Evolutionary conservation across 1,139 yeast genomes (phyloP).

Genomic region (Magnusiomyces sp.): DNA sequence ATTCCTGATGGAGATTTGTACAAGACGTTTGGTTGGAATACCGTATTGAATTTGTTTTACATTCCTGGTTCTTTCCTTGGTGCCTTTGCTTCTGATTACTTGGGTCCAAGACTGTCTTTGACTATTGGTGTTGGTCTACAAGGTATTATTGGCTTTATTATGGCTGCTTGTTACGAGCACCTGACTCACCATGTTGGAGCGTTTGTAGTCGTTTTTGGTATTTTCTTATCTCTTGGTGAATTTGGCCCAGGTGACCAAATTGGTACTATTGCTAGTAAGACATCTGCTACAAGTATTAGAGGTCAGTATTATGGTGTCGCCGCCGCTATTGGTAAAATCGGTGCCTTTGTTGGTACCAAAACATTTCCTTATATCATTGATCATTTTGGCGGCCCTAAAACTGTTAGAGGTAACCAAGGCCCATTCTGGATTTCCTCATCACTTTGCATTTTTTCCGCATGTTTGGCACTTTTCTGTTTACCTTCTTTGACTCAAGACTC

Average conservation of each 20-base stretch:
- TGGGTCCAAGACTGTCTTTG: conserved; percentile 81
- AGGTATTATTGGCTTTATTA: conserved; percentile 72
- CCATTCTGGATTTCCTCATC: conserved; percentile 81
- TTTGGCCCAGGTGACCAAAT: conserved; percentile 92
- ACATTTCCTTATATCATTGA: conserved; percentile 68
- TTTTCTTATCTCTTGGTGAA: conserved; percentile 80
- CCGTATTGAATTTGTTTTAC: conserved; percentile 78
- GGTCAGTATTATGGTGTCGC: conserved; percentile 89
- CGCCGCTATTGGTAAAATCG: conserved; percentile 56
- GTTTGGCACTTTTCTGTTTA: conserved; percentile 58
- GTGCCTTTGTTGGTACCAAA: conserved; percentile 65
- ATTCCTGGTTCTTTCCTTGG: conserved; percentile 86
- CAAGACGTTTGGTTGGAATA: conserved; percentile 86
- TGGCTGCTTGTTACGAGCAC: conserved; percentile 61
- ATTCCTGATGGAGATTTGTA: conserved; percentile 58
- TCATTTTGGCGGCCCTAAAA: conserved; percentile 40
- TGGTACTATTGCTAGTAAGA: conserved; percentile 80
- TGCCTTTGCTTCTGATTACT: conserved; percentile 70
- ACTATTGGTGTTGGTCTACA: conserved; percentile 61
- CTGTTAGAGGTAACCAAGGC: conserved; percentile 50
- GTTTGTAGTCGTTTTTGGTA: conserved; percentile 79
- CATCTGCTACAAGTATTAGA: conserved; percentile 78
- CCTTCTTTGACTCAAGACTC: conserved; percentile 83
- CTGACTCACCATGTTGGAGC: conserved; percentile 60
- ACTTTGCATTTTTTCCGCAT: conserved; percentile 63